These are phyloP conservation scores for Dryas integrifolia DNA, from an alignment of 331 rosid genomes.

Conservation along the genomic window DNA sequence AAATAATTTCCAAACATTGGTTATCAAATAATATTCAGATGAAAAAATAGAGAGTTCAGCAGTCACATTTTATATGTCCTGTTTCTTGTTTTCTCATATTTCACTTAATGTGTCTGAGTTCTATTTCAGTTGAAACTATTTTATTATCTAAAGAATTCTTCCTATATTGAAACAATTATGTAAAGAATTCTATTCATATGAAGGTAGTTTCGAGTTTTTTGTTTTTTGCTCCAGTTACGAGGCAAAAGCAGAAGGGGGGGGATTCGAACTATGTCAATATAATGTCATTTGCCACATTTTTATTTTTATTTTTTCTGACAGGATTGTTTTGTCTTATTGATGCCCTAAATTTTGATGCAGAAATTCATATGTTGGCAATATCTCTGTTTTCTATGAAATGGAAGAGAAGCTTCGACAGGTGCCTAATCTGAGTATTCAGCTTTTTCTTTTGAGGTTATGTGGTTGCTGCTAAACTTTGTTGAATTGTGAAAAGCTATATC, in stretches of 20 bases:
- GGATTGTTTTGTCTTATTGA: conserved; percentile 11
- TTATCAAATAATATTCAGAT: not conserved
- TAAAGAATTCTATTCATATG: not conserved
- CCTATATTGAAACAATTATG: no score
- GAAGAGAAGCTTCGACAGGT: conserved; percentile 90
- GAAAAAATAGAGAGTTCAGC: not conserved
- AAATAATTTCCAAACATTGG: not conserved
- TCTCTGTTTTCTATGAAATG: conserved; percentile 72
- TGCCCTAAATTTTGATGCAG: conserved; percentile 53
- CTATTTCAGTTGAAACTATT: not conserved
- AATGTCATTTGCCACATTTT: conserved; percentile 2
- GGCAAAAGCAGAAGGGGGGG: no score
- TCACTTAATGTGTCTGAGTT: not conserved
- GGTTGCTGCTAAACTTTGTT: conserved; percentile 19
- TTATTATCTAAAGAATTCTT: not conserved
- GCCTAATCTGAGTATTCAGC: conserved; percentile 26
- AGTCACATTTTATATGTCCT: not conserved
- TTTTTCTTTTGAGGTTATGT: conserved; percentile 13
- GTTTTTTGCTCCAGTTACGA: no score
- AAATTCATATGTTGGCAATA: conserved; percentile 86
- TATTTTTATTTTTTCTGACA: no score
- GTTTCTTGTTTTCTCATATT: not conserved
- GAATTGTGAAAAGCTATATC: conserved; percentile 14
- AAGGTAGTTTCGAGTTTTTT: not conserved
- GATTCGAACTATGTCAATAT: not conserved